Conservation (phyloP, 495 filamentous ascomycete genomes). For the Aeminium ludgeri region DNA sequence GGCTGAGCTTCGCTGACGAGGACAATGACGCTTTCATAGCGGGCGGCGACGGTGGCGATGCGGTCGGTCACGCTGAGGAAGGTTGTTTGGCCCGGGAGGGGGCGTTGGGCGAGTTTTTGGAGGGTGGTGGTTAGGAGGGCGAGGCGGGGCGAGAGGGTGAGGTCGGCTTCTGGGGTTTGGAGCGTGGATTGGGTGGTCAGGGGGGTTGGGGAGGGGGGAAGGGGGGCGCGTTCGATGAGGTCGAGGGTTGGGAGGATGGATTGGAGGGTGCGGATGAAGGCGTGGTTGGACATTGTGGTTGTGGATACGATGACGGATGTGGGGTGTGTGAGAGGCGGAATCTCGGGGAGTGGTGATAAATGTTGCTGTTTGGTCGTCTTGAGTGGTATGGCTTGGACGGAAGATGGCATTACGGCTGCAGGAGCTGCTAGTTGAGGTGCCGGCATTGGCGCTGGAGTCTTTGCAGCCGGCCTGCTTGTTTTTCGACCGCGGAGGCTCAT, state of each 20-base stretch:
- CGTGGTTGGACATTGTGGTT: constrained; percentile 28
- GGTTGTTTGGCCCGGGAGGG: constrained; percentile 41
- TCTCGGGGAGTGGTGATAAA: too few relatives aligned
- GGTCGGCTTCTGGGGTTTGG: constrained; percentile 69
- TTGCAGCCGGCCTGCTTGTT: too few relatives aligned
- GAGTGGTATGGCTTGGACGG: too few relatives aligned
- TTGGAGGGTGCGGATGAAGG: constrained; percentile 32
- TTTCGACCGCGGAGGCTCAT: too few relatives aligned
- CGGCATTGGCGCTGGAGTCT: too few relatives aligned
- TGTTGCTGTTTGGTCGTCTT: too few relatives aligned
- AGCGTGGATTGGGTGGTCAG: too few relatives aligned
- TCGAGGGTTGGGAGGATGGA: constrained; percentile 33
- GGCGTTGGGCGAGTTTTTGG: constrained; percentile 54
- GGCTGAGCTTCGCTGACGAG: constrained; percentile 41
- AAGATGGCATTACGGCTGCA: too few relatives aligned
- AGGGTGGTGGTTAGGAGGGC: constrained; percentile 57
- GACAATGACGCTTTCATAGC: constrained; percentile 58
- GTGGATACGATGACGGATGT: constrained; percentile 34
- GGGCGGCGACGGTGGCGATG: constrained; percentile 35
- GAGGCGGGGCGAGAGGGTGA: constrained; percentile 52
- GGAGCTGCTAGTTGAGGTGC: too few relatives aligned
- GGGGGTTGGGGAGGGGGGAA: too few relatives aligned
- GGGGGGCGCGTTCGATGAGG: constrained; percentile 45
- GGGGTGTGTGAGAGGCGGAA: too few relatives aligned
- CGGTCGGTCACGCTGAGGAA: constrained; percentile 37